Conservation (phyloP, 2,329 filamentous ascomycete genomes). For the Calonectria crousiana region DNA sequence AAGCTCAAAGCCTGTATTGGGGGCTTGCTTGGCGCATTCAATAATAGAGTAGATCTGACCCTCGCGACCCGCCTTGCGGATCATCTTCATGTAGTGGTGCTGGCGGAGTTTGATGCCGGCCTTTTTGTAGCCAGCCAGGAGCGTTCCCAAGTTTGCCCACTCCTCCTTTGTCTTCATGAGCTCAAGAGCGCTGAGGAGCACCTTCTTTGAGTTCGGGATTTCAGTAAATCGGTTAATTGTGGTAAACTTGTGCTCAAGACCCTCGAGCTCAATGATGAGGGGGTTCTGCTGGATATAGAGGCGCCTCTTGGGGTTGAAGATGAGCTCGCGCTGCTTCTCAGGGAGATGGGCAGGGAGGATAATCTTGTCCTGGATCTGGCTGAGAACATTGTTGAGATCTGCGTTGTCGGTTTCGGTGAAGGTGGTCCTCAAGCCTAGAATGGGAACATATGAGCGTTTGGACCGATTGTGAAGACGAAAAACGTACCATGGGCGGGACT, state of each 20-base stretch:
- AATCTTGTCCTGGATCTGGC: conserved; percentile 67
- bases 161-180: conserved; percentile 63
- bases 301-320: conserved; percentile 62
- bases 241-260: conserved; percentile 64
- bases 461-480: not conserved
- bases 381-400: conserved; percentile 66
- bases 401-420: conserved; percentile 65
- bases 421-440: conserved; percentile 51
- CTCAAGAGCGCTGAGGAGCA: conserved; percentile 53
- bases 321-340: conserved; percentile 62
- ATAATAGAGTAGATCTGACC: conserved; percentile 61
- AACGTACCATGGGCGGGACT: conserved; percentile 46
- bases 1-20: conserved; percentile 60
- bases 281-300: conserved; percentile 66
- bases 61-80: conserved; percentile 54
- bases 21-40: conserved; percentile 61
- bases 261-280: conserved; percentile 70
- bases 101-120: conserved; percentile 53
- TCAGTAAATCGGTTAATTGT: conserved; percentile 57
- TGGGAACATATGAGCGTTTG: conserved; percentile 26
- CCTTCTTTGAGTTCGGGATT: conserved; percentile 57
- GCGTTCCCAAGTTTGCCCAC: conserved; percentile 64
- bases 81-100: conserved; percentile 53
- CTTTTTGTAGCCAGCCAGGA: conserved; percentile 64
- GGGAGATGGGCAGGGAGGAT: conserved; percentile 73